Conservation (phyloP, 495 filamentous ascomycete species). For the Aspergillus panamensis region DNA sequence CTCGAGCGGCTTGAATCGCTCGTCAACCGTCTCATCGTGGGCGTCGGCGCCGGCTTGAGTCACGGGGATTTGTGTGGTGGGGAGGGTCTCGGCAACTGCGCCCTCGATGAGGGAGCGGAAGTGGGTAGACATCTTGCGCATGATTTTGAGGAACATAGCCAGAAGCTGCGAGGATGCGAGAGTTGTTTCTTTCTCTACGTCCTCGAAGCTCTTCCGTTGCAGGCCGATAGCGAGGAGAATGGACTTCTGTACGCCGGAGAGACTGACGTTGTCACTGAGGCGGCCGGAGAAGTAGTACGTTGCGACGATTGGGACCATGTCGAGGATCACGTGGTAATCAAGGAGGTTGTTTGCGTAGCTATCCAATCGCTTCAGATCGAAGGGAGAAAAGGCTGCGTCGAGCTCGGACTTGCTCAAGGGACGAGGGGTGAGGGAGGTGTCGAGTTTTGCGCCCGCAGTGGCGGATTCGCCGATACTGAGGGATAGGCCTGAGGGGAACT, state of each 20-base stretch:
- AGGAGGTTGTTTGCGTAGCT: conserved; percentile 95
- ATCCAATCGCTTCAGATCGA: conserved; percentile 90
- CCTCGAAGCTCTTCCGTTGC: conserved; percentile 80
- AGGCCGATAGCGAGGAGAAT: conserved; percentile 87
- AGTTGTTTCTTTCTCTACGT: conserved; percentile 74
- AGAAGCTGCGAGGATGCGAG: conserved; percentile 75
- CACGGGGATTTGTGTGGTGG: conserved; percentile 47
- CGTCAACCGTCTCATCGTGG: conserved; percentile 60
- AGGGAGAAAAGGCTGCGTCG: conserved; percentile 75
- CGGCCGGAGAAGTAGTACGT: conserved; percentile 77
- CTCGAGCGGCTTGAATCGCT: conserved; percentile 65
- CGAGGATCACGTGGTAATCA: conserved; percentile 95
- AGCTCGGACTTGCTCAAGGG: conserved; percentile 67
- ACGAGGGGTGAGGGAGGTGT: conserved; percentile 43
- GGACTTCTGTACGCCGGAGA: conserved; percentile 75
- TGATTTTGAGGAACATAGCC: conserved; percentile 94
- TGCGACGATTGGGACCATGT: conserved; percentile 80
- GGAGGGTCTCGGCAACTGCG: conserved; percentile 68
- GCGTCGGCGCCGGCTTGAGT: conserved; percentile 55
- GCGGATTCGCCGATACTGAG: conserved; percentile 88
- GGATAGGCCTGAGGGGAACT: conserved; percentile 76
- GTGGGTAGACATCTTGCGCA: conserved; percentile 76
- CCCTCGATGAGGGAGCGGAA: conserved; percentile 73
- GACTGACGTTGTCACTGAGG: conserved; percentile 58
- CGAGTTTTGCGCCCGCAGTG: conserved; percentile 62